These are phyloP conservation scores for Gillenia trifoliata DNA, from an alignment of 306 rosid genomes.

Conservation along the genomic window DNA sequence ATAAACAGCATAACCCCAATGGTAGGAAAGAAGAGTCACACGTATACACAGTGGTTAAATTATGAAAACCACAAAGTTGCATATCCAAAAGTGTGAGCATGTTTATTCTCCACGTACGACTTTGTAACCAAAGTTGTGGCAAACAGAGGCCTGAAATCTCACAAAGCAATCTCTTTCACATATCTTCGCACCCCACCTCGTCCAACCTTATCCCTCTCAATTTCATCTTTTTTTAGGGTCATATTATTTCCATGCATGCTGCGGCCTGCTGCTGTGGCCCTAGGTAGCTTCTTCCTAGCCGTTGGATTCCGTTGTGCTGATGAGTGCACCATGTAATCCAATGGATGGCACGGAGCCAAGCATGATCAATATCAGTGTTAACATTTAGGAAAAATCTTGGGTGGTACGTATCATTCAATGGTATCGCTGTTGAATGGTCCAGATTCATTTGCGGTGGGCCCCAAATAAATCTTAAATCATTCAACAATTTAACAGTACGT, in stretches of 20 bases:
- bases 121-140: constrained; percentile 35
- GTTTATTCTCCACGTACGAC: constrained; percentile 33
- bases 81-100: constrained; percentile 24
- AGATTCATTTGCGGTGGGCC: too few relatives aligned
- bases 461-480: too few relatives aligned
- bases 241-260: background rate
- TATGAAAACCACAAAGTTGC: background rate
- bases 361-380: background rate
- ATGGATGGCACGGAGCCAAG: background rate
- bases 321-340: background rate
- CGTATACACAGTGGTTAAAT: background rate
- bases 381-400: too few relatives aligned
- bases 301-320: background rate
- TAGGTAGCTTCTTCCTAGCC: background rate
- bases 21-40: background rate
- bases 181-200: constrained; percentile 18
- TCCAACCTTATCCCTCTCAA: constrained; percentile 28
- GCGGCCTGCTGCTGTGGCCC: background rate
- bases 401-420: too few relatives aligned
- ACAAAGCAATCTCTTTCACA: constrained; percentile 31
- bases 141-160: constrained; percentile 35
- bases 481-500: too few relatives aligned
- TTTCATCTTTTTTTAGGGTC: background rate
- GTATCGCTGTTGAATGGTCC: too few relatives aligned
- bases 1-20: background rate